phyloP scores from a whole-genome alignment of 495 filamentous ascomycete genomes.

The Lasiosphaeria miniovina region DNA sequence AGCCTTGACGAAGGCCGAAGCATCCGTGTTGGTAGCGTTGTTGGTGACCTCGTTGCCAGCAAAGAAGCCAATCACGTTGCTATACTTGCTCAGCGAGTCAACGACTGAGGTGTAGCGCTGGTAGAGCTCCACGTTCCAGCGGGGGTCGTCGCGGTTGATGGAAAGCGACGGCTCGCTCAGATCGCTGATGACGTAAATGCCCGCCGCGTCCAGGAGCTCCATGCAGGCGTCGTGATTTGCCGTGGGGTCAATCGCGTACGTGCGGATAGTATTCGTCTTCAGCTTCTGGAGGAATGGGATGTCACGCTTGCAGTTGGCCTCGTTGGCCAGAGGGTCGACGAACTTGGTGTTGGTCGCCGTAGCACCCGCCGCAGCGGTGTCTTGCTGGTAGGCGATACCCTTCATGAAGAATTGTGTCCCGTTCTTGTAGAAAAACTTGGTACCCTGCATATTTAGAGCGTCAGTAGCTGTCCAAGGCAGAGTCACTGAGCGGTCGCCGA shows the following conservation, averaged over 20 bases:
- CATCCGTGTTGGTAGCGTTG: slow-evolving; percentile 71
- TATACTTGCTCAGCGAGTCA: slow-evolving; percentile 73
- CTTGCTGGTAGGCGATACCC: slow-evolving; percentile 84
- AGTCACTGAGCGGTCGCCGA: background rate
- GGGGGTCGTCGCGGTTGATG: slow-evolving; percentile 75
- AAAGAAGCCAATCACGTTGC: slow-evolving; percentile 92
- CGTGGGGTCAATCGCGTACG: slow-evolving; percentile 84
- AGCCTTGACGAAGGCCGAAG: slow-evolving; percentile 92
- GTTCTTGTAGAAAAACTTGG: slow-evolving; percentile 64
- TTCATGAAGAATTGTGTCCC: slow-evolving; percentile 81
- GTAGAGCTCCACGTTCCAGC: slow-evolving; percentile 74
- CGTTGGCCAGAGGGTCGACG: slow-evolving; percentile 70
- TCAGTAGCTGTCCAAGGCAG: background rate
- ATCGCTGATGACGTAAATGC: slow-evolving; percentile 93
- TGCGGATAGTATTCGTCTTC: slow-evolving; percentile 85
- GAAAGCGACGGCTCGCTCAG: slow-evolving; percentile 74
- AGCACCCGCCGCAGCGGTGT: slow-evolving; percentile 42
- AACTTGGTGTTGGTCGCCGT: slow-evolving; percentile 41
- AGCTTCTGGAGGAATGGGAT: slow-evolving; percentile 74
- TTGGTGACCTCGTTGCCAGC: slow-evolving; percentile 97
- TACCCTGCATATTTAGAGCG: slow-evolving; percentile 30
- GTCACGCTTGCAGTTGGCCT: slow-evolving; percentile 69
- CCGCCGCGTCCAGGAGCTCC: slow-evolving; percentile 73
- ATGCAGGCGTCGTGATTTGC: slow-evolving; percentile 82
- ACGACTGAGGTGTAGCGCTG: slow-evolving; percentile 78